Evolutionary conservation across 345 rosid genomes (phyloP).

Genomic region (Aethionema arabicum): DNA sequence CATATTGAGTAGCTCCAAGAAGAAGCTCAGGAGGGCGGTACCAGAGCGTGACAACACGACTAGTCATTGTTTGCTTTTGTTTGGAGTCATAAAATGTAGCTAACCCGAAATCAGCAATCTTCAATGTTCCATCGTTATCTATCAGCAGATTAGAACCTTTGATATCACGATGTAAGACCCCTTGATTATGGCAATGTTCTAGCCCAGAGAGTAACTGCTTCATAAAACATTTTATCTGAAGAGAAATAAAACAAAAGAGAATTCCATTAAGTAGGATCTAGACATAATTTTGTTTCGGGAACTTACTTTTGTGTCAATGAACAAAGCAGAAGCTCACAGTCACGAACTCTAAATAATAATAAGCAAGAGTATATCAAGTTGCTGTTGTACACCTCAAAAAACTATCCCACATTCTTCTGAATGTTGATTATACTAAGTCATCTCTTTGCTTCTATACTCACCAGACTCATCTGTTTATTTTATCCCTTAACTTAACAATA

Average conservation of each 20-base stretch:
- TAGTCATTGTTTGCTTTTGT: conserved; percentile 69
- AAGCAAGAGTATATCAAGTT: conserved; percentile 2
- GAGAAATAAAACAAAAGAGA: not conserved
- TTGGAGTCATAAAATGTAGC: conserved; percentile 72
- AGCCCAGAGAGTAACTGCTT: conserved; percentile 80
- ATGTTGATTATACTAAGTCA: not conserved
- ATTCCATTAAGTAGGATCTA: not conserved
- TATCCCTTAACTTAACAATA: not conserved
- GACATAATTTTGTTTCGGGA: not conserved
- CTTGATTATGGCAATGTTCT: conserved; percentile 80
- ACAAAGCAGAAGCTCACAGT: not conserved
- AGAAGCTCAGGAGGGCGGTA: conserved; percentile 95
- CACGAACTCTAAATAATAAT: not conserved
- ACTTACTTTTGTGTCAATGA: not conserved
- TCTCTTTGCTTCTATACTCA: conserved; percentile 6
- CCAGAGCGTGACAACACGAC: conserved; percentile 96
- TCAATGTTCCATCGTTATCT: conserved; percentile 70
- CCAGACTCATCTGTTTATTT: not conserved
- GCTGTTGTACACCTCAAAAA: not conserved
- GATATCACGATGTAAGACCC: conserved; percentile 86
- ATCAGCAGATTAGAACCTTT: conserved; percentile 88
- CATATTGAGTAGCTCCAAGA: conserved; percentile 79
- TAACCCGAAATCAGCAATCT: conserved; percentile 91
- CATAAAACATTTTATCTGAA: conserved; percentile 82
- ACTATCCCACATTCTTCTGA: too few species aligned